Conservation (phyloP, 768 basidiomycete species). For the Trametes maxima region DNA sequence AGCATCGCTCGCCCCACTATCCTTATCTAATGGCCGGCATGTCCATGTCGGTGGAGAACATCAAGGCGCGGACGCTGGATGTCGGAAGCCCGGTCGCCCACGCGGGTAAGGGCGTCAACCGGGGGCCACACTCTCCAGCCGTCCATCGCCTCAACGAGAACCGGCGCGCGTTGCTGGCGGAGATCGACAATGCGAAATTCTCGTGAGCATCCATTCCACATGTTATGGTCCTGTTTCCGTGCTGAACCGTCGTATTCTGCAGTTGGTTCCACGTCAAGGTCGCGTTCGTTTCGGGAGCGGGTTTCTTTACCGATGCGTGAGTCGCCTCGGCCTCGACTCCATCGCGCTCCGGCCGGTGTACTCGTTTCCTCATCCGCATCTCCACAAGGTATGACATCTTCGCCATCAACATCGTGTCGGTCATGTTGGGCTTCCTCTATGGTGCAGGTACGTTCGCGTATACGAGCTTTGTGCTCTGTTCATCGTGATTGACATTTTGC, state of each 20-base stretch:
- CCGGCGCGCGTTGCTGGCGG: slow-evolving; percentile 48
- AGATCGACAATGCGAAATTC: slow-evolving; percentile 55
- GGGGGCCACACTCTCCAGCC: background rate
- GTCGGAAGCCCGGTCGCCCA: slow-evolving; percentile 4
- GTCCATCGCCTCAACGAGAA: slow-evolving; percentile 35
- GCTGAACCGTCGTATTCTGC: background rate
- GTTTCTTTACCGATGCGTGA: slow-evolving; percentile 37
- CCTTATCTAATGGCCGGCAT: too few relatives aligned
- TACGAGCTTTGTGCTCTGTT: background rate
- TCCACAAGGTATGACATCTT: slow-evolving; percentile 39
- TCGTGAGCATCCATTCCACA: slow-evolving; percentile 31
- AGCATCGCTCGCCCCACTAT: background rate
- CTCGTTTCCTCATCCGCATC: background rate
- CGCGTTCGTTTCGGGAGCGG: slow-evolving; percentile 38
- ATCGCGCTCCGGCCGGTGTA: background rate
- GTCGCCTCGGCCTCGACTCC: background rate
- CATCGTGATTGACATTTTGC: background rate
- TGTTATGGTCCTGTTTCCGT: background rate
- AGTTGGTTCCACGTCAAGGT: slow-evolving; percentile 56
- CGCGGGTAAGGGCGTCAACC: background rate
- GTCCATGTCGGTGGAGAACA: background rate
- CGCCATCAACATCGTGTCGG: slow-evolving; percentile 48
- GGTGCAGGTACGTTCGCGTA: slow-evolving; percentile 14
- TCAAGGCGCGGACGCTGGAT: slow-evolving; percentile 5
- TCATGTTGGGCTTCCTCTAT: slow-evolving; percentile 51